Conservation (phyloP, 768 basidiomycete genomes). For the Xerocomus spinulosus region DNA sequence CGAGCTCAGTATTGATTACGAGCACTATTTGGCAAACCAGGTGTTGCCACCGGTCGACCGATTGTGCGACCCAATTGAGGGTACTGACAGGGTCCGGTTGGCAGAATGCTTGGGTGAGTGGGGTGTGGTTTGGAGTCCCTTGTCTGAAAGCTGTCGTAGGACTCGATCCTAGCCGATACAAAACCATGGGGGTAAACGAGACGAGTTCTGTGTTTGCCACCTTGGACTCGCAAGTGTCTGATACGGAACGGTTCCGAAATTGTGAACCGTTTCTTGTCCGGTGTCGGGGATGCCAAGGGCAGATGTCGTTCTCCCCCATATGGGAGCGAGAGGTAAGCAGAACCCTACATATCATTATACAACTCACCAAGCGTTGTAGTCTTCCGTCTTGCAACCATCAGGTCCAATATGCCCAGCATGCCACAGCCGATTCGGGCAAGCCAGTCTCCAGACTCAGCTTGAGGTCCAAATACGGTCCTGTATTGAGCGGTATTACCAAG, state of each 20-base stretch:
- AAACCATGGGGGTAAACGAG: slow-evolving; percentile 39
- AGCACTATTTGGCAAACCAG: slow-evolving; percentile 88
- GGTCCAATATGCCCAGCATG: slow-evolving; percentile 77
- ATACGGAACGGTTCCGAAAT: slow-evolving; percentile 82
- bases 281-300: slow-evolving; percentile 69
- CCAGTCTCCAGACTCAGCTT: slow-evolving; percentile 77
- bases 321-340: slow-evolving; percentile 52
- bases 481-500: slow-evolving; percentile 82
- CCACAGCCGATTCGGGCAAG: slow-evolving; percentile 41
- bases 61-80: slow-evolving; percentile 93
- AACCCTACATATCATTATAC: background rate
- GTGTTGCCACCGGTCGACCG: slow-evolving; percentile 93
- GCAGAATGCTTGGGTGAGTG: slow-evolving; percentile 89
- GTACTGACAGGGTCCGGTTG: slow-evolving; percentile 84
- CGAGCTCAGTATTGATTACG: slow-evolving; percentile 78
- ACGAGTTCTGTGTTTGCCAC: slow-evolving; percentile 64
- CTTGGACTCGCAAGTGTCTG: slow-evolving; percentile 86
- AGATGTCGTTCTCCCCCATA: slow-evolving; percentile 54
- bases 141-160: slow-evolving; percentile 34
- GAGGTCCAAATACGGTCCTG: slow-evolving; percentile 79
- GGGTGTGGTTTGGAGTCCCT: background rate
- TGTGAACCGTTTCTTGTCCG: slow-evolving; percentile 65
- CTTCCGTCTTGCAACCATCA: slow-evolving; percentile 56
- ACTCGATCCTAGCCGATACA: slow-evolving; percentile 56
- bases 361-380: slow-evolving; percentile 36